Conservation (phyloP, 2,329 filamentous ascomycete species). For the Monosporascus sp. region DNA sequence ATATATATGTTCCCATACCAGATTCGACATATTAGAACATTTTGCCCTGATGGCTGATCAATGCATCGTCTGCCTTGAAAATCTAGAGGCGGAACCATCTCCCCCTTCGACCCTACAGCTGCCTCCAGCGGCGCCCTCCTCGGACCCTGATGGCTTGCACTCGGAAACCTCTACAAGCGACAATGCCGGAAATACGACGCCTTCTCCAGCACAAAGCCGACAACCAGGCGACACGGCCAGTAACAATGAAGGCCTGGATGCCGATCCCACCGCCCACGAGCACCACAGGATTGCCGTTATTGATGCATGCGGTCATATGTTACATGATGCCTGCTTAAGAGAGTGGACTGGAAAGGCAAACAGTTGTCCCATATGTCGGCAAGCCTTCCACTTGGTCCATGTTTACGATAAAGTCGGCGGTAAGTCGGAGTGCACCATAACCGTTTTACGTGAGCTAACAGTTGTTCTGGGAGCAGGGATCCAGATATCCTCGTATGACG, state of each 20-base stretch:
- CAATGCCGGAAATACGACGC: not conserved
- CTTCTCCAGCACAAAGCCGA: too few species aligned
- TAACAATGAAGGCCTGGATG: slow-evolving; percentile 15
- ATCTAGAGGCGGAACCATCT: slow-evolving; percentile 36
- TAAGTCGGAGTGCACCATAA: slow-evolving; percentile 40
- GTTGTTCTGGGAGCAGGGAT: slow-evolving; percentile 39
- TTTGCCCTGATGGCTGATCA: slow-evolving; percentile 51
- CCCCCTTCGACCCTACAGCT: slow-evolving; percentile 18
- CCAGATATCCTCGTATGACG: slow-evolving; percentile 53
- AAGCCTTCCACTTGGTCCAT: slow-evolving; percentile 84
- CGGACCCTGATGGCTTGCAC: not conserved
- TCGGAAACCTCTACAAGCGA: slow-evolving; percentile 5
- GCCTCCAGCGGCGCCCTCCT: slow-evolving; percentile 11
- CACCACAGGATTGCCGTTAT: slow-evolving; percentile 52
- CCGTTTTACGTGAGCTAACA: slow-evolving; percentile 14
- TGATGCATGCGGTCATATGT: slow-evolving; percentile 78
- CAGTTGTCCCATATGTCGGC: slow-evolving; percentile 94
- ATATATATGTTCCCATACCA: slow-evolving; percentile 30
- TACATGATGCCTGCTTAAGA: slow-evolving; percentile 88
- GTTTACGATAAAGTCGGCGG: slow-evolving; percentile 76
- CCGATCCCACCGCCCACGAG: slow-evolving; percentile 18
- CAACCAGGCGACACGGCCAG: slow-evolving; percentile 20
- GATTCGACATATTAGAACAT: slow-evolving; percentile 25
- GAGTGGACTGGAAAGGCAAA: slow-evolving; percentile 97
- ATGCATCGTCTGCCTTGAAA: slow-evolving; percentile 66